Conservation (phyloP, 345 rosid genomes). For the Dovyalis caffra region DNA sequence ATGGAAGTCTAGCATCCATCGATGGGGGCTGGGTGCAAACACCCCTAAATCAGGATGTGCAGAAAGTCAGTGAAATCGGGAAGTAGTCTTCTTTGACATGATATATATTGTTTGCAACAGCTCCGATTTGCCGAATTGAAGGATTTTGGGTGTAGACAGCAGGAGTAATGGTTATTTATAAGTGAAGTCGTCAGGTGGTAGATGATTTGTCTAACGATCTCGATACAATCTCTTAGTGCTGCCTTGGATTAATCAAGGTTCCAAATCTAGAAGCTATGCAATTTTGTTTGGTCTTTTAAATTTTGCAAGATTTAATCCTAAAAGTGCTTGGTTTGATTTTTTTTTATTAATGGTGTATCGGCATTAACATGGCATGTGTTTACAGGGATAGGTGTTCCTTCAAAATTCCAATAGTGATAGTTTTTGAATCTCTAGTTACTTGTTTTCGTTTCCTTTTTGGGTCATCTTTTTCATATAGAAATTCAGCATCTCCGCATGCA, state of each 20-base stretch:
- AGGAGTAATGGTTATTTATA: not conserved
- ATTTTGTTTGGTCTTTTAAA: conserved; percentile 17
- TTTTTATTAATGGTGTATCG: not conserved
- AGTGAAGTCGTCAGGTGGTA: not conserved
- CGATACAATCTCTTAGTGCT: not conserved
- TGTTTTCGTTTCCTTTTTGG: not conserved
- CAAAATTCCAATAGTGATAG: not conserved
- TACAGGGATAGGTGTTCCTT: not conserved
- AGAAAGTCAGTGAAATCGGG: conserved; percentile 12
- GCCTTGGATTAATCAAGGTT: conserved; percentile 10
- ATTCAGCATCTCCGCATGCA: not conserved
- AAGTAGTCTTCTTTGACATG: conserved; percentile 24
- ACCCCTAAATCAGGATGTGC: conserved; percentile 21
- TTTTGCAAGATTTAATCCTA: conserved; percentile 1
- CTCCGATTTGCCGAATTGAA: conserved; percentile 4
- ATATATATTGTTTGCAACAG: not conserved
- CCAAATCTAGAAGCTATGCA: conserved; percentile 2
- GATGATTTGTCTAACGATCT: conserved; percentile 7
- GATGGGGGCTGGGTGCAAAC: conserved; percentile 81
- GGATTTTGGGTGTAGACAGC: not conserved
- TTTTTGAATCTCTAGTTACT: not conserved
- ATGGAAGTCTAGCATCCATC: conserved; percentile 61
- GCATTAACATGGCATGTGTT: not conserved
- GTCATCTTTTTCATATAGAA: not conserved
- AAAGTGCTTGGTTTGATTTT: not conserved